Conservation (phyloP, 1,284 basidiomycete genomes). For the Moesziomyces antarcticus region DNA sequence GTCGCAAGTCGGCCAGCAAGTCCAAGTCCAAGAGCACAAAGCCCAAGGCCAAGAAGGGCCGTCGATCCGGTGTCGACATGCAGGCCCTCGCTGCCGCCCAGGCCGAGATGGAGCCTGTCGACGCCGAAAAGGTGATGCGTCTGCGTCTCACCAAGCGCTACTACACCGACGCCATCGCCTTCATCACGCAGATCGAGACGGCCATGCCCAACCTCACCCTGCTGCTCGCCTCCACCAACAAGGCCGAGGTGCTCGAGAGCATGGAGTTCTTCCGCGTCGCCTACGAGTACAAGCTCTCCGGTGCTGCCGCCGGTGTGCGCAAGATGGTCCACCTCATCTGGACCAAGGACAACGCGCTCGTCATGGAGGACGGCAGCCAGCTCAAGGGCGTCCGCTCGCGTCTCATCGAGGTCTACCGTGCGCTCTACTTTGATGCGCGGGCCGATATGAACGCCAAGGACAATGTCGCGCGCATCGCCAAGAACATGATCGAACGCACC, state of each 20-base stretch:
- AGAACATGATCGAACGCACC: slow-evolving; percentile 82
- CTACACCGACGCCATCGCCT: slow-evolving; percentile 84
- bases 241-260: slow-evolving; percentile 90
- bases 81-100: slow-evolving; percentile 55
- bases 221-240: slow-evolving; percentile 88
- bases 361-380: slow-evolving; percentile 81
- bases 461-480: slow-evolving; percentile 92
- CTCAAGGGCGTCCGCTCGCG: slow-evolving; percentile 87
- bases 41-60: slow-evolving; percentile 55
- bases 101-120: slow-evolving; percentile 55
- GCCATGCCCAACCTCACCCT: slow-evolving; percentile 81
- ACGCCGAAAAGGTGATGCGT: slow-evolving; percentile 71
- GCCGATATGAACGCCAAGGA: slow-evolving; percentile 77
- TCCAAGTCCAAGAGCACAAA: slow-evolving; percentile 21
- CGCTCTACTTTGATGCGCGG: slow-evolving; percentile 80
- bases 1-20: slow-evolving; percentile 21
- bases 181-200: slow-evolving; percentile 84
- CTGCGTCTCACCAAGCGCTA: slow-evolving; percentile 87
- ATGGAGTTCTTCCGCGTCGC: slow-evolving; percentile 94
- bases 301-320: slow-evolving; percentile 77
- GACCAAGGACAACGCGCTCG: slow-evolving; percentile 90
- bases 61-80: slow-evolving; percentile 69
- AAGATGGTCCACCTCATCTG: slow-evolving; percentile 98
- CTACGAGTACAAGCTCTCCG: slow-evolving; percentile 83
- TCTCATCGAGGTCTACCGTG: slow-evolving; percentile 88